Conservation (phyloP, 176 grass and related monocot species). For the Zea mays region Zm-B73-REFERENCE-NAM-5.0 NC_050099.1:185488501-185489000, state of each 20-base stretch:
- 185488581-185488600: not conserved
- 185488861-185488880: not conserved
- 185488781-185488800: not conserved
- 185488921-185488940: not conserved
- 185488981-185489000: not conserved
- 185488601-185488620: not conserved
- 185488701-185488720: not conserved
- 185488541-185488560: constrained; percentile 60
- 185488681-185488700: not conserved
- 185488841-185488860: not conserved
- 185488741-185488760: not conserved
- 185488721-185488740: not conserved
- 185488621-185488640: not conserved
- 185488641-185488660: not conserved
- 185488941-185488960: not conserved
- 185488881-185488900: not conserved
- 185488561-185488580: constrained; percentile 2
- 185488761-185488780: not conserved
- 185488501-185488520: constrained; percentile 46
- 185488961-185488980: not conserved
- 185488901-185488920: no score
- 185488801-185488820: not conserved
- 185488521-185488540: constrained; percentile 47
- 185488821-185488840: constrained; percentile 7
- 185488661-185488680: not conserved